phyloP scores from a whole-genome alignment of 192 early-diverging fungal species.

The Gigaspora rosea region DNA sequence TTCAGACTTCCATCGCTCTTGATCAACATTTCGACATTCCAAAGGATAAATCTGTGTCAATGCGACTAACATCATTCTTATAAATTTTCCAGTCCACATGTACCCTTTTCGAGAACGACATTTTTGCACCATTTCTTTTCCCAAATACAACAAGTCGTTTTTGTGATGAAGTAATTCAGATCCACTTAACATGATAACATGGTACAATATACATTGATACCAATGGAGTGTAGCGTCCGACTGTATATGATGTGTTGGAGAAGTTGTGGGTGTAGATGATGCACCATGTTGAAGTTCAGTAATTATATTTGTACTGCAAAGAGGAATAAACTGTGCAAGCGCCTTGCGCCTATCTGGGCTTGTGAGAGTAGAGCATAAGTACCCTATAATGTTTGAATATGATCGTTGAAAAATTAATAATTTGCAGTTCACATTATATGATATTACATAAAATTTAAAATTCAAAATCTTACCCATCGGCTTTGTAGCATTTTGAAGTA shows the following conservation, averaged over 20 bases:
- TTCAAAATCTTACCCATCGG: constrained; percentile 53
- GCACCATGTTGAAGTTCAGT: constrained; percentile 70
- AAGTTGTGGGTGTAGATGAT: constrained; percentile 48
- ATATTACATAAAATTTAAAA: background rate
- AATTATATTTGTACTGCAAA: constrained; percentile 58
- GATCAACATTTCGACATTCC: constrained; percentile 57
- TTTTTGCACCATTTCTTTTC: constrained; percentile 48
- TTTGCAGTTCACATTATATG: background rate
- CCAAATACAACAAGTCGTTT: constrained; percentile 50
- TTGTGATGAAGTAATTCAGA: constrained; percentile 52
- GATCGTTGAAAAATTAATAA: background rate
- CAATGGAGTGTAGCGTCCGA: constrained; percentile 76
- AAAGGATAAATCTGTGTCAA: constrained; percentile 57
- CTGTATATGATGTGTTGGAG: constrained; percentile 46
- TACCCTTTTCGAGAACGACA: constrained; percentile 67
- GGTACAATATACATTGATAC: constrained; percentile 70
- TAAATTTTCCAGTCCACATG: constrained; percentile 68
- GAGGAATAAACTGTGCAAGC: constrained; percentile 58
- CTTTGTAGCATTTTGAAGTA: constrained; percentile 71
- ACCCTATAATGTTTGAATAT: constrained; percentile 23
- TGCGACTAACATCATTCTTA: constrained; percentile 49
- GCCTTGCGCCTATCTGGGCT: constrained; percentile 47
- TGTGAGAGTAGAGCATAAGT: constrained; percentile 46
- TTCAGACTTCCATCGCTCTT: constrained; percentile 57
- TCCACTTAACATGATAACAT: constrained; percentile 53